phyloP scores from a whole-genome alignment of 2,329 filamentous ascomycete species.

The Tolypocladium inflatum region DNA sequence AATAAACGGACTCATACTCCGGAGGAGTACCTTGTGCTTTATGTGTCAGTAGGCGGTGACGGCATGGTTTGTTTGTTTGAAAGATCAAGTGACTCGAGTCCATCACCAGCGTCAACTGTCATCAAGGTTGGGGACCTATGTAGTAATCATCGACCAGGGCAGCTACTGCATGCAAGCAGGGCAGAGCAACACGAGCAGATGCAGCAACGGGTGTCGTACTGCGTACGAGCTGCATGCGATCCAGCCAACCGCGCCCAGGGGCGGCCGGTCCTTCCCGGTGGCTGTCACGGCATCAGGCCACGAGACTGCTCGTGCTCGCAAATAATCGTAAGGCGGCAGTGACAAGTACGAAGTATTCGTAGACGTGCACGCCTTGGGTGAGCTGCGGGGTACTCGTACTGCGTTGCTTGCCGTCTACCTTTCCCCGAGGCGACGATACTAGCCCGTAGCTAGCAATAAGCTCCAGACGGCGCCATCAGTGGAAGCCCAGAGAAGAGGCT shows the following conservation, averaged over 20 bases:
- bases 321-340: background rate
- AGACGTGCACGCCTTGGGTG: background rate
- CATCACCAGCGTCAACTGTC: background rate
- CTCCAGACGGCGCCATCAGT: background rate
- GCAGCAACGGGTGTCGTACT: background rate
- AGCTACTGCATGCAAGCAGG: background rate
- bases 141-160: background rate
- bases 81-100: background rate
- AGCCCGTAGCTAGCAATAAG: background rate
- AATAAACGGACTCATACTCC: background rate
- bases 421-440: too few relatives aligned
- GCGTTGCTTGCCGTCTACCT: too few relatives aligned
- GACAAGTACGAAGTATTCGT: too few relatives aligned
- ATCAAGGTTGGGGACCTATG: background rate
- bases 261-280: background rate
- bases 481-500: background rate
- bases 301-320: background rate
- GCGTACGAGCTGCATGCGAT: background rate
- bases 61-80: background rate
- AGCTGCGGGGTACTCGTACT: too few relatives aligned
- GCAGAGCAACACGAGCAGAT: background rate
- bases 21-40: too few relatives aligned
- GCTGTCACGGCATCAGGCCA: background rate
- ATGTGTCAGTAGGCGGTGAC: background rate
- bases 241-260: background rate